Percentiles rank a stretch among this genome's conserved stretches.
phyloP scores from a whole-genome alignment of 768 basidiomycete species.

The Lanmaoa pseudosensibilis region DNA sequence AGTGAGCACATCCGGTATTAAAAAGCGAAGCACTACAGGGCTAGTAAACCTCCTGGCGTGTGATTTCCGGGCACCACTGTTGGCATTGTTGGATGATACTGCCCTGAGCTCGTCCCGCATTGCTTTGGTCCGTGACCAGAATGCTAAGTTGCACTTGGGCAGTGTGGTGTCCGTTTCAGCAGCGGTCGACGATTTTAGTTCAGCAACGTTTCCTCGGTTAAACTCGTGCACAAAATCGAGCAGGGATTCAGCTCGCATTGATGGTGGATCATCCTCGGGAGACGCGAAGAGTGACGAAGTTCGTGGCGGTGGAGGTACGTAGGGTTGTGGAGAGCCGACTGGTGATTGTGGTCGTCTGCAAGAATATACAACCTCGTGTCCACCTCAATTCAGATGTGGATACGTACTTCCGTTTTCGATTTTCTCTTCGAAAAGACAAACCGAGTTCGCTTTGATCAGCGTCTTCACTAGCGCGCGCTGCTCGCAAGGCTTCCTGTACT shows the following conservation, averaged over 20 bases:
- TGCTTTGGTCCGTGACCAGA: conserved; percentile 47
- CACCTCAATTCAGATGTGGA: neutral
- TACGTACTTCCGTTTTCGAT: conserved; percentile 57
- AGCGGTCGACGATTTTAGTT: conserved; percentile 2
- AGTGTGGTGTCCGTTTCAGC: neutral
- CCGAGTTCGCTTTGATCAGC: conserved; percentile 51
- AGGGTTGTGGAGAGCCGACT: conserved; percentile 59
- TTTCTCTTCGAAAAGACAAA: conserved; percentile 46
- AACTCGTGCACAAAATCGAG: conserved; percentile 56
- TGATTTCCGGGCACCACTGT: conserved; percentile 6
- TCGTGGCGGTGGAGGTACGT: conserved; percentile 42
- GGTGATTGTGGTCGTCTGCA: conserved; percentile 52
- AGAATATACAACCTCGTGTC: neutral
- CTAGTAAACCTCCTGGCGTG: conserved; percentile 18
- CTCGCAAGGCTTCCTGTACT: conserved; percentile 57
- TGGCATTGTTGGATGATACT: neutral
- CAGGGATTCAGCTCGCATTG: conserved; percentile 48
- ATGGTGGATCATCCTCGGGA: conserved; percentile 35
- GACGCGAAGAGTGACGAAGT: conserved; percentile 44
- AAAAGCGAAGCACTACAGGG: conserved; percentile 52
- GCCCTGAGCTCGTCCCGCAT: conserved; percentile 13
- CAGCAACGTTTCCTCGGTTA: conserved; percentile 39
- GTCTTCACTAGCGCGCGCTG: conserved; percentile 55
- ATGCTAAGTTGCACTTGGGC: conserved; percentile 44
- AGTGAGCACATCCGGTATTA: conserved; percentile 62